phyloP scores from a whole-genome alignment of 768 basidiomycete species.

The Suillus subluteus region DNA sequence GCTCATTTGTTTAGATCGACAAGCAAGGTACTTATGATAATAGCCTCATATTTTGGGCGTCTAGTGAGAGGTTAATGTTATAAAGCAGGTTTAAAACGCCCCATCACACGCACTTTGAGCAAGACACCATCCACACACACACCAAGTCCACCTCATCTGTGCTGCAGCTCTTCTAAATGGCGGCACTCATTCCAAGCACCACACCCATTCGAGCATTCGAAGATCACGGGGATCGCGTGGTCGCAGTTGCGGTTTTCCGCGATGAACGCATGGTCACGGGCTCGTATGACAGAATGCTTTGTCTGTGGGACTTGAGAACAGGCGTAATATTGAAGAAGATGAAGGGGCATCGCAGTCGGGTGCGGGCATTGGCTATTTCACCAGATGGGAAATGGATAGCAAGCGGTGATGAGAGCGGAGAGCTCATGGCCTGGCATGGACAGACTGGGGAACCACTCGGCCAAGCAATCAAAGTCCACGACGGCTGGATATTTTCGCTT shows the following conservation, averaged over 20 bases:
- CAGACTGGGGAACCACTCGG: neutral
- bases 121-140: neutral
- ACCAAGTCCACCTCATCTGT: neutral
- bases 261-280: neutral
- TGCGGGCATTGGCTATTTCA: neutral
- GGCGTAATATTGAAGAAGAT: neutral
- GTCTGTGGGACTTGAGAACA: neutral
- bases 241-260: neutral
- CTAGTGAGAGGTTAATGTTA: too few relatives aligned
- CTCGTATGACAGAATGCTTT: neutral
- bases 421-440: neutral
- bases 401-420: neutral
- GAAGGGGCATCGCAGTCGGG: neutral
- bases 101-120: neutral
- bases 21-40: too few relatives aligned
- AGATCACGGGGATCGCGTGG: neutral
- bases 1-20: too few relatives aligned
- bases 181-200: neutral
- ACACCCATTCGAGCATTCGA: neutral
- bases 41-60: too few relatives aligned
- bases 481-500: neutral
- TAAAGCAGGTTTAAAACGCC: too few relatives aligned
- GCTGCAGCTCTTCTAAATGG: neutral
- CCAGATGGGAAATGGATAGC: neutral
- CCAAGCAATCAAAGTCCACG: neutral